Base-by-base conservation (phyloP, 2,329 filamentous ascomycete genomes). In the Fusarium verrucosum region DNA sequence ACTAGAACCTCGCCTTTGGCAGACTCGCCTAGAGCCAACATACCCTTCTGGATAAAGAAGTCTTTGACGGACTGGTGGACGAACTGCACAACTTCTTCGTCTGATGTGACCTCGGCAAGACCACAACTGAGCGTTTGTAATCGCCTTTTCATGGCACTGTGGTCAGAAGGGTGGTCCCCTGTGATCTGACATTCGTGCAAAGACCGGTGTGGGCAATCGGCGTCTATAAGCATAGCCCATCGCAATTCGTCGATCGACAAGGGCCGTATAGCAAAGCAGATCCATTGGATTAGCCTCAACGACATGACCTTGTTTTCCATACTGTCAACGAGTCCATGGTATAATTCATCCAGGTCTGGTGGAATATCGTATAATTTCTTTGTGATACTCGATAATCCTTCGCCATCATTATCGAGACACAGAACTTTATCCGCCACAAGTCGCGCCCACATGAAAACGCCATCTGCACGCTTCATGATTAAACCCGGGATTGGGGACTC, bases 151-250 rank as follows among this genome's bases (percentile, higher is more conserved):
- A 38, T 23, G 6, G 1, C 13, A 9, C 16, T 8, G 14, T 16
- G 11, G 20, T 38, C 36, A 5, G 11, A 22, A 8, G 20, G 36
- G 11, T 14, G 14, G 7, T 22, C 36, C 7, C 19, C 36, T 38
- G 5, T 11, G 30, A 7, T 16, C 36, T 38, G 5, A 14, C 36
- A 38, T 38, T 38, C 19, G 10, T 38, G 2, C 36, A 38, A 22
- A 1, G 20, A 38, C 14, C 20, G 11, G 5, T 42, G 19, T 10
- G 28, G 22, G 47, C 45, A 64, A 47, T 72, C 54, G 7, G 56
- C 25, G 2, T 73, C 67, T 22, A 77, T 19, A 16, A 63, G 41
- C 69, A 77, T 64, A 8, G 71, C 75, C 74, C 75, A 77, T 50
- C 58, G 69, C 13, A 77, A 38, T 44, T 76, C 74, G 8, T 68